These are phyloP conservation scores for Aureobasidium sp. DNA, from an alignment of 2,329 filamentous ascomycete species.

Conservation along the genomic window DNA sequence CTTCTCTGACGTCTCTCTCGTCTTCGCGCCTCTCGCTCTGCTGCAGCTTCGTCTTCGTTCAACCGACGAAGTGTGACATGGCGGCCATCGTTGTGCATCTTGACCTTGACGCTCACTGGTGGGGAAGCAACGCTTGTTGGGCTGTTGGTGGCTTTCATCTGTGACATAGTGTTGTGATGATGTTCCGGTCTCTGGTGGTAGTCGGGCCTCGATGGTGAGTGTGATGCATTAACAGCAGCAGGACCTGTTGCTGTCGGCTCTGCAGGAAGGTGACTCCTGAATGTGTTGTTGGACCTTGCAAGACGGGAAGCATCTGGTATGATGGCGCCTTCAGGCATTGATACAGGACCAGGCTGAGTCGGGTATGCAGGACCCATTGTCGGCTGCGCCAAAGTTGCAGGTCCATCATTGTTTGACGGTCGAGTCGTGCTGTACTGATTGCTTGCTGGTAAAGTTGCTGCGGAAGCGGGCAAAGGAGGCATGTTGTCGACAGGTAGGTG, in stretches of 20 bases:
- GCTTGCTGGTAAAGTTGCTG: constrained; percentile 22
- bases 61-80: constrained; percentile 57
- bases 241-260: constrained; percentile 18
- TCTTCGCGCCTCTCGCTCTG: constrained; percentile 49
- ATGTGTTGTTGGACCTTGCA: constrained; percentile 9
- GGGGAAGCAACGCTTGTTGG: constrained; percentile 37
- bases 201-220: neutral
- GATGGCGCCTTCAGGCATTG: constrained; percentile 26
- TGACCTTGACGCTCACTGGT: constrained; percentile 58
- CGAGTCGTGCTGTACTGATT: constrained; percentile 1
- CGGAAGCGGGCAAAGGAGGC: constrained; percentile 29
- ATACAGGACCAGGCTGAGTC: constrained; percentile 26
- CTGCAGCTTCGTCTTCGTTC: constrained; percentile 56
- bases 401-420: constrained; percentile 1
- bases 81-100: constrained; percentile 57
- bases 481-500: constrained; percentile 25
- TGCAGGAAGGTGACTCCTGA: constrained; percentile 13
- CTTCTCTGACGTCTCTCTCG: constrained; percentile 36
- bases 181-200: constrained; percentile 24
- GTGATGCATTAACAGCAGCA: constrained; percentile 4
- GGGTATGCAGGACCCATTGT: constrained; percentile 15
- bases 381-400: neutral
- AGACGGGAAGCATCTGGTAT: constrained; percentile 15
- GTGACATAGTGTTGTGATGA: constrained; percentile 27
- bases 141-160: neutral